Evolutionary conservation across 2,329 filamentous ascomycete species (phyloP), one percentile per base, ranked within the genome.

Genomic region (Paraconiothyrium brasiliense): DNA sequence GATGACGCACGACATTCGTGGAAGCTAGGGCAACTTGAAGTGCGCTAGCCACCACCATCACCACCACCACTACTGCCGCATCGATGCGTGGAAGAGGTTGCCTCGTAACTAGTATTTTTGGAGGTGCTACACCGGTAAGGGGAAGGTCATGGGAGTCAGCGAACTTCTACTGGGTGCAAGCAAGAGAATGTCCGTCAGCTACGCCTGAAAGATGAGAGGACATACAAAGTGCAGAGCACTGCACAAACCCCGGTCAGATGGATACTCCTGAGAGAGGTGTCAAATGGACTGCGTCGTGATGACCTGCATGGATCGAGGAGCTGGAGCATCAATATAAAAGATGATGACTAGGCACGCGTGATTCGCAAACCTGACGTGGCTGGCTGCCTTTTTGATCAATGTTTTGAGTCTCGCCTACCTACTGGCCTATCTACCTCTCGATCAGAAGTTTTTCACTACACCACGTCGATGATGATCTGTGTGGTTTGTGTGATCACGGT

Each of bases 391-490:
- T 3, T 24, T 20, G 9, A 32, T 50, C 34, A 24, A 57, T 32
- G 16, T 35, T 7, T 37, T 8, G 16, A 32, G 24, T 24, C 27
- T 16, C 22, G 30, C 16, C 47, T 41, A 11, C 27, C 27, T 30
- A 30, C 8, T 43, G 10, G 11, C 10, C 16, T 22, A 14, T 24
- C 41, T 22, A 32, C 14, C 13, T 32, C 41, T 16, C 34, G 24
- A 46, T 54, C 27, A 16, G 37, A 44, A 9, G 47, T 47, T 32
- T 30, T 50, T 4, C 58, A 55, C 24, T 61, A 20, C 20, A 20
- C 20, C 56, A n/a, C 57, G 59, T 51, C 54, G 60, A 51, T 39
- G 61, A 8, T 54, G 61, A 16, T 60, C 61, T 10, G 61, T 59
- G 14, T 32, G 60, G 16, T 51, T 37, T n/a, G 37, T 49, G 47